Evolutionary conservation across 176 grass and related monocot genomes (phyloP), one percentile per base, ranked within the genome.

Genomic region (Thinopyrum elongatum): DNA sequence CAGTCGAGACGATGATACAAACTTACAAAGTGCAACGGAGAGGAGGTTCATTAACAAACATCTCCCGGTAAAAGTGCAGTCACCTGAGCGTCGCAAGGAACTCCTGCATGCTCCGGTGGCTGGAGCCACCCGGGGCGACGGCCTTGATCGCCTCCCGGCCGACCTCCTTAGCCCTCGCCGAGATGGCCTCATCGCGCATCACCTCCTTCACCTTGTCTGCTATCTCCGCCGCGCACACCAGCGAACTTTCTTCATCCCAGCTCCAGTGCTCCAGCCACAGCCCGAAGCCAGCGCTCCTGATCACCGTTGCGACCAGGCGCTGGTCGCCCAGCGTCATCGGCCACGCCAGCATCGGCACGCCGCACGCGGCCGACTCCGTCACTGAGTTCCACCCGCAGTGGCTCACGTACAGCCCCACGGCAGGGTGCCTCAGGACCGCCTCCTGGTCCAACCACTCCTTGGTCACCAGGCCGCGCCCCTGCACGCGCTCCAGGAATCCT

Each of bases 361-460:
- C 89, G 39, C 65, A 3, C 28, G 71, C 21, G 0, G 91, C 82
- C 6, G 91, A 83, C 82, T 96, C 91, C 65, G 86, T 77, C 38
- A 88, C 79, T 39, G 94, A 97, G 82, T 94, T 97, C 94, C 94
- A 94, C 15, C 87, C 89, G 69, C 85, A 94, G 36, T 97, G 94
- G 79, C 89, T 97, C 27, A 94, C 33, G 75, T 58, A 85, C 83
- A 95, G 86, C 87, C 90, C 94, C 81, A 91, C 47, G 15, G 86
- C 73, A 12, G 76, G 74, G 88, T 97, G 90, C 27, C 7, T 29
- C 65, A 94, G 84, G 10, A 97, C 77, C 60, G 76, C 74, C 81
- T 91, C 89, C 77, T 92, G 95, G 13, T 97, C 89, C n/a, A 97
- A 83, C 95, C 92, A 97, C 9, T 15, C 80, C 44, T 85, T 94